Base-by-base conservation (phyloP, 805 yeast species). In the Pichia thaimueangensis region DNA sequence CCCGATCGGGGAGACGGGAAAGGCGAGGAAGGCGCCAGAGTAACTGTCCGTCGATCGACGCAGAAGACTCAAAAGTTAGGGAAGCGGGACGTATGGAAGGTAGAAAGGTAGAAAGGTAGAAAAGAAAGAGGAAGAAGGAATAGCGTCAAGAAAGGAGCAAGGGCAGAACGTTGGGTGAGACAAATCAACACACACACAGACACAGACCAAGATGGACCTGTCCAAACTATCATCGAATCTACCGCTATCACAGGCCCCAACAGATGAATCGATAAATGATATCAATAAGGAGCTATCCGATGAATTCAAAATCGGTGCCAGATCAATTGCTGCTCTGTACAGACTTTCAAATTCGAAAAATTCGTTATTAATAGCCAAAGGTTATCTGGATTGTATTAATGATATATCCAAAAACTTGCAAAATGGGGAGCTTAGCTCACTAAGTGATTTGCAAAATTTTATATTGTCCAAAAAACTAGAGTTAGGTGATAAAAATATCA, bases 221-320 rank as follows among this genome's bases (percentile, higher is more conserved):
- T 77, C 85, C 2, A 80, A 79, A 47, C 55, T 81, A 33, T 75
- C 82, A 2, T 62, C 68, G 8, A 67, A 70, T 39, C 61, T 80
- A 17, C 86, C 86, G 1, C 66, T 74, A 3, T 68, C 80, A 0
- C 63, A 57, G 28, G 73, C 78, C 3, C 64, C 75, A 10, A 68
- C 65, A 32, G 73, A 72, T 28, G 67, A 67, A 8, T 62, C 76
- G n/a, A 57, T 76, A 1, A 59, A 62, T 22, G 73, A 70, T 23
- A 61, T 80, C 35, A 74, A 70, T 45, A 63, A 60, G 33, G 82
- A 81, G 35, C 65, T 82, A 23, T 70, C 78, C 0, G 60, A 65
- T n/a, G 82, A 80, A 54, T 82, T 82, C 62, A 80, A 78, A 57
- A 70, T 69, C 42, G 88, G 88, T 6, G 88, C 88, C 22, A 73